phyloP scores from a whole-genome alignment of 441 rosid genomes.

The Geranium incanum region DNA sequence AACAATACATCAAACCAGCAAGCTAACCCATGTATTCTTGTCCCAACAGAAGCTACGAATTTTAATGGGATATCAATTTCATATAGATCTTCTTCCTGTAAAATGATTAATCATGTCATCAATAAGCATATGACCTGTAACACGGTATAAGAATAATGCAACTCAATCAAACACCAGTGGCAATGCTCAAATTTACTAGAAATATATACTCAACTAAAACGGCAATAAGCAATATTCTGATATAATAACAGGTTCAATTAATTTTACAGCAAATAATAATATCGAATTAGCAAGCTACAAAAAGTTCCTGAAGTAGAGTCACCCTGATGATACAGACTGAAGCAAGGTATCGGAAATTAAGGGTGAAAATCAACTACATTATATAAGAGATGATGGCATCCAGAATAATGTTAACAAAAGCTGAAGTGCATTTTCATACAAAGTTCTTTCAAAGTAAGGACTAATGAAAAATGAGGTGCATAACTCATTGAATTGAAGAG shows the following conservation, averaged over 20 bases:
- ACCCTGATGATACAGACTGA: not conserved
- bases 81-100: conserved; percentile 78
- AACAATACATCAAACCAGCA: conserved; percentile 95
- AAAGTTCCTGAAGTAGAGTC: not conserved
- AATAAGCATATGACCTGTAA: not conserved
- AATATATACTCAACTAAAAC: not conserved
- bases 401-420: not conserved
- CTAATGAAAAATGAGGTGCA: not conserved
- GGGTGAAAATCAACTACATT: not conserved
- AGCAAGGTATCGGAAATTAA: not conserved
- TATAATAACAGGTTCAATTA: too few species aligned
- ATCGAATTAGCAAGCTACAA: not conserved
- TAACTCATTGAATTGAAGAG: not conserved
- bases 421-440: not conserved
- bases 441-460: not conserved
- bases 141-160: not conserved
- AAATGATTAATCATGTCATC: conserved; percentile 7
- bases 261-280: not conserved
- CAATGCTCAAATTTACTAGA: not conserved
- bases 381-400: not conserved
- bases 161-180: not conserved
- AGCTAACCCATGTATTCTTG: conserved; percentile 89
- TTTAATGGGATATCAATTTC: conserved; percentile 79
- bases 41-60: conserved; percentile 67
- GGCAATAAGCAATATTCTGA: not conserved